These are phyloP conservation scores for Euphorbia corollata DNA, from an alignment of 441 rosid species.

Conservation along the genomic window DNA sequence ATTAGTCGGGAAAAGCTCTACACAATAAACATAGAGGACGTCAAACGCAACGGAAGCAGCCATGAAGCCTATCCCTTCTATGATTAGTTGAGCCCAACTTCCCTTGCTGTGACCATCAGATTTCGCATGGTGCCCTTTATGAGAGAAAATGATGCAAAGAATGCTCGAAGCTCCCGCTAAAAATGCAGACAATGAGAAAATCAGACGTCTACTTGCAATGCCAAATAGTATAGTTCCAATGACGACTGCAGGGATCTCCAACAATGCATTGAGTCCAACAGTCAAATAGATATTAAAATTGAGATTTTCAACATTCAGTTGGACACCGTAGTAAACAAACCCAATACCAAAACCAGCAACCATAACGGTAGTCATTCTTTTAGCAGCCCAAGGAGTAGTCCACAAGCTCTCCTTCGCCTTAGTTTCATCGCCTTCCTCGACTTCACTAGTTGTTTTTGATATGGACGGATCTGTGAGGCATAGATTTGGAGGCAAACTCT, in stretches of 20 bases:
- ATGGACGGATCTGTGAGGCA: slow-evolving; percentile 27
- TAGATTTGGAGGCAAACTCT: slow-evolving; percentile 34
- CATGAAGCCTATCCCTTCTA: slow-evolving; percentile 14
- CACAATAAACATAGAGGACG: slow-evolving; percentile 40
- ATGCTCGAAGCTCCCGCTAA: slow-evolving; percentile 37
- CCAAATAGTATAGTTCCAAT: too few species aligned
- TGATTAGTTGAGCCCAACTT: slow-evolving; percentile 9
- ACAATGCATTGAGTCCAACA: slow-evolving; percentile 45
- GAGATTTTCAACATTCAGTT: slow-evolving; percentile 53
- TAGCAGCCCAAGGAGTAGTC: slow-evolving; percentile 51
- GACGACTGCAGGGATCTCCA: slow-evolving; percentile 63
- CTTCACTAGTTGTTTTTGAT: neutral
- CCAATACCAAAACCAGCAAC: slow-evolving; percentile 58
- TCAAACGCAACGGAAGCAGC: too few species aligned
- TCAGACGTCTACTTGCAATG: too few species aligned
- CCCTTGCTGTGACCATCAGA: neutral
- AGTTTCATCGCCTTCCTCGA: neutral
- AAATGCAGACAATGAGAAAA: too few species aligned
- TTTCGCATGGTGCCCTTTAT: neutral
- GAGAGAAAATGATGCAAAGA: slow-evolving; percentile 42
- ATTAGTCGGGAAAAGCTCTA: slow-evolving; percentile 62
- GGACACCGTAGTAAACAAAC: slow-evolving; percentile 65
- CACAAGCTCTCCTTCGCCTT: slow-evolving; percentile 37
- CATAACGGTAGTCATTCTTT: slow-evolving; percentile 48
- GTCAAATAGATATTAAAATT: slow-evolving; percentile 48